phyloP scores from a whole-genome alignment of 805 yeast genomes.

The Yarrowia bubula region DNA sequence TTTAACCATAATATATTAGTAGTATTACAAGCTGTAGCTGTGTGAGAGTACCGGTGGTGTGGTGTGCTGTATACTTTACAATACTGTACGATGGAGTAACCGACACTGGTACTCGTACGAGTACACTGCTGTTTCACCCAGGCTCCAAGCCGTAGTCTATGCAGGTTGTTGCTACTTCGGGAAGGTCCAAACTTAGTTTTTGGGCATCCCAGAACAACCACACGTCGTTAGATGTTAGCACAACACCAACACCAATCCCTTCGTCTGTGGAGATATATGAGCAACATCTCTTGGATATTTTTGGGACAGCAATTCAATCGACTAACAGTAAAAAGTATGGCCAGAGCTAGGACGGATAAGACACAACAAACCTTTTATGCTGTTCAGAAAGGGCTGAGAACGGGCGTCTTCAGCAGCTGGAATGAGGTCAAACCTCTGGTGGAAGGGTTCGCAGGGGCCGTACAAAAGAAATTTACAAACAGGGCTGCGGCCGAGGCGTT shows the following conservation, averaged over 20 bases:
- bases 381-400: neutral
- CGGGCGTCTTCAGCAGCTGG: neutral
- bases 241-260: neutral
- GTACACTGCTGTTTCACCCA: no score
- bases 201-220: no score
- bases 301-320: neutral
- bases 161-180: neutral
- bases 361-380: neutral
- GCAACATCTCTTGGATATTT: neutral
- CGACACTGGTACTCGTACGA: no score
- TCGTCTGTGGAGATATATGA: neutral
- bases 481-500: neutral
- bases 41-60: no score
- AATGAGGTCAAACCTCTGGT: neutral
- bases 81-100: no score
- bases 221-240: no score
- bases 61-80: no score
- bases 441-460: neutral
- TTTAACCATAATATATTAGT: conserved; percentile 17
- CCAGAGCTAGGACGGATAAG: neutral
- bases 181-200: neutral
- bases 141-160: neutral
- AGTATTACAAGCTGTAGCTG: neutral
- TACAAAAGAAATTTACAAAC: neutral
- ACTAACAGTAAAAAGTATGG: neutral